phyloP scores from a whole-genome alignment of 257 asterid species.

The Eustoma russellianum region DNA sequence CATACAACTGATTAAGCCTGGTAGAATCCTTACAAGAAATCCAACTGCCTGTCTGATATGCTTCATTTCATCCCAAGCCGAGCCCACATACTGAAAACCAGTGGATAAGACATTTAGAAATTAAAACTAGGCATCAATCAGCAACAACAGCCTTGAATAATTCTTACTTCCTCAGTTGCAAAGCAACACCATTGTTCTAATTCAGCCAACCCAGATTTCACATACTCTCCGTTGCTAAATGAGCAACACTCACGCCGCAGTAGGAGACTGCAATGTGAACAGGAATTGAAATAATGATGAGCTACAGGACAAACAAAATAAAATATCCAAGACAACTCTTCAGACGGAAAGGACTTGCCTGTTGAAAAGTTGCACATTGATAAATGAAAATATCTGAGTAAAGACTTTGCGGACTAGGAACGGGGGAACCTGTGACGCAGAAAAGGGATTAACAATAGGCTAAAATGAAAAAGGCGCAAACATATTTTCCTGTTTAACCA shows the following conservation, averaged over 20 bases:
- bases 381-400: constrained; percentile 84
- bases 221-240: constrained; percentile 94
- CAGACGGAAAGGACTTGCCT: constrained; percentile 35
- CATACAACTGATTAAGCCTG: constrained; percentile 3
- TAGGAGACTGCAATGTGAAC: constrained; percentile 60
- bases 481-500: constrained; percentile 2
- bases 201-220: constrained; percentile 89
- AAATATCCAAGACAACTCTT: background rate
- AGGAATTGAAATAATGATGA: constrained; percentile 4
- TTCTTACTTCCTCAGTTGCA: constrained; percentile 91
- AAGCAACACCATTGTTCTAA: constrained; percentile 90
- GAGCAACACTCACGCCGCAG: constrained; percentile 98
- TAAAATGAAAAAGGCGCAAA: constrained; percentile 10
- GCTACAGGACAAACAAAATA: background rate
- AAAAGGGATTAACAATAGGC: constrained; percentile 9
- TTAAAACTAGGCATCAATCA: background rate
- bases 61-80: constrained; percentile 97
- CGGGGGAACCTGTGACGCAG: constrained; percentile 73
- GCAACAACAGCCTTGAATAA: constrained; percentile 1
- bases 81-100: constrained; percentile 70
- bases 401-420: constrained; percentile 72
- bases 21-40: constrained; percentile 55
- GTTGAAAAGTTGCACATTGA: constrained; percentile 93
- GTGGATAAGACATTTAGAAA: constrained; percentile 21
- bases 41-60: constrained; percentile 99